Evolutionary conservation across 2,329 filamentous ascomycete species (phyloP).

Genomic region (Alternaria triticimaculans): DNA sequence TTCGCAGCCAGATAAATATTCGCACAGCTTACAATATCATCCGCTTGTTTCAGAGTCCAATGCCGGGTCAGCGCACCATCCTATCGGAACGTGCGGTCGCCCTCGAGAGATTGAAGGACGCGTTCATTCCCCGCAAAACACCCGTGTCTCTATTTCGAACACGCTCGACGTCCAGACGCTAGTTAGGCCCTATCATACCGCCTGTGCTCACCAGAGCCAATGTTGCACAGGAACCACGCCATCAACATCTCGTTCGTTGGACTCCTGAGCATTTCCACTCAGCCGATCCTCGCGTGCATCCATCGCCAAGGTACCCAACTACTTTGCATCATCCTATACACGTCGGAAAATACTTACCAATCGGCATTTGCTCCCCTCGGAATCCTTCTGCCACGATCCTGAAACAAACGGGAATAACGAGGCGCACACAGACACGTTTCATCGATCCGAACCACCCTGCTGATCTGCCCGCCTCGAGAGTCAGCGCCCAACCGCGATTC

Average conservation of each 20-base stretch:
- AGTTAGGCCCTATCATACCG: not conserved
- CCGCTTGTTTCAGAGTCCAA: conserved; percentile 3
- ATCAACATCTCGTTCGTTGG: not conserved
- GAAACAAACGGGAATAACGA: conserved; percentile 29
- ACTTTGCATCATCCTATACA: not conserved
- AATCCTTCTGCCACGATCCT: conserved; percentile 16
- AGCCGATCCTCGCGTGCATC: not conserved
- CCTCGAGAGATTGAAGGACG: conserved; percentile 18
- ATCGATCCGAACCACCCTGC: conserved; percentile 28
- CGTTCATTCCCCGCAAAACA: conserved; percentile 11
- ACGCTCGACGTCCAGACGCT: not conserved
- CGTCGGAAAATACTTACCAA: not conserved
- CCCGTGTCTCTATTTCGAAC: conserved; percentile 3
- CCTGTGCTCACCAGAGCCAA: not conserved
- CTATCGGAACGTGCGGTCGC: conserved; percentile 6
- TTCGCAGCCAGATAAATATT: not conserved
- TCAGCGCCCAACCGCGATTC: conserved; percentile 9
- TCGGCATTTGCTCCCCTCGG: conserved; percentile 1
- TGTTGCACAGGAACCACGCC: not conserved
- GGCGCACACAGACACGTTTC: conserved; percentile 27
- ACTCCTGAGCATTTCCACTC: not conserved
- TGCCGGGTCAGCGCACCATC: not conserved
- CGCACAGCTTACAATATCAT: not conserved
- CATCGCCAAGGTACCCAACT: not conserved
- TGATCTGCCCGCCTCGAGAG: conserved; percentile 17